Evolutionary conservation across 2,329 filamentous ascomycete species (phyloP).

Genomic region (Botryotinia convoluta): DNA sequence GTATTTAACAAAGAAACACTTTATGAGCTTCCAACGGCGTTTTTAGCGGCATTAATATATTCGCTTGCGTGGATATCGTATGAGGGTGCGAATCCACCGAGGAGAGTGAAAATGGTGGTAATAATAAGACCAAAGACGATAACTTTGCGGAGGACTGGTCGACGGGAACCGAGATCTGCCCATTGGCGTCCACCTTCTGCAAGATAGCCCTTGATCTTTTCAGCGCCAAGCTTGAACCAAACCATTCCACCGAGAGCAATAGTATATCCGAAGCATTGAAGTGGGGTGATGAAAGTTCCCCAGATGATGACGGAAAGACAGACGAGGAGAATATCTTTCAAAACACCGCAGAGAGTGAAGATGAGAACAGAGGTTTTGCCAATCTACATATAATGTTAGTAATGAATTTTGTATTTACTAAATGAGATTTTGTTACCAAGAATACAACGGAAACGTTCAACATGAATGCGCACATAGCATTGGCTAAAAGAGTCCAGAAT

Average conservation of each 20-base stretch:
- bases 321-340: slow-evolving; percentile 85
- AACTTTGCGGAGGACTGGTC: slow-evolving; percentile 75
- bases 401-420: background rate
- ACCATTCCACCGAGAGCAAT: slow-evolving; percentile 76
- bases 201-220: slow-evolving; percentile 78
- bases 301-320: slow-evolving; percentile 78
- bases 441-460: slow-evolving; percentile 85
- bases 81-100: slow-evolving; percentile 63
- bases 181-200: slow-evolving; percentile 71
- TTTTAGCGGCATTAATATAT: slow-evolving; percentile 36
- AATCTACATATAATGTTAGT: slow-evolving; percentile 54
- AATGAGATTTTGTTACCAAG: slow-evolving; percentile 58
- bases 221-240: slow-evolving; percentile 82
- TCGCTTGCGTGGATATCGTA: slow-evolving; percentile 53
- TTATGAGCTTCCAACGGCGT: slow-evolving; percentile 29
- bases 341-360: slow-evolving; percentile 81
- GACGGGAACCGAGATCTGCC: slow-evolving; percentile 79
- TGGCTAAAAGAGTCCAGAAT: slow-evolving; percentile 67
- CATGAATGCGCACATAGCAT: slow-evolving; percentile 75
- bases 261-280: slow-evolving; percentile 82
- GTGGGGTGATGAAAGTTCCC: slow-evolving; percentile 68
- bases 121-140: slow-evolving; percentile 64
- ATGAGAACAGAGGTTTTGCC: slow-evolving; percentile 85
- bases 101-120: slow-evolving; percentile 65
- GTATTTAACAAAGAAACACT: background rate